Evolutionary conservation across 1,284 basidiomycete species (phyloP).

Genomic region (Heterobasidion occidentale): DNA sequence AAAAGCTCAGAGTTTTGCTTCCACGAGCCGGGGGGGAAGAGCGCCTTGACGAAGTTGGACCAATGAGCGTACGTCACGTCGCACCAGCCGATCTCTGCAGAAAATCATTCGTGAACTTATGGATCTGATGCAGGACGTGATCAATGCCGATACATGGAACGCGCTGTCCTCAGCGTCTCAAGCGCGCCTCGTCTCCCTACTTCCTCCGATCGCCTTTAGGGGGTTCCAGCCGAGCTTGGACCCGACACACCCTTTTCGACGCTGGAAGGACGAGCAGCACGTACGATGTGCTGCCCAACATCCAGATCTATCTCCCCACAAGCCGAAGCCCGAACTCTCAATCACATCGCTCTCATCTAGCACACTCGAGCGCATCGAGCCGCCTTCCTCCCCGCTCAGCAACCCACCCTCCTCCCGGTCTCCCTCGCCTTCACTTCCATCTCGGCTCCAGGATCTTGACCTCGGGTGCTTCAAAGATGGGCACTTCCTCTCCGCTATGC

Average conservation of each 20-base stretch:
- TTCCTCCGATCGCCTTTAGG: slow-evolving; percentile 44
- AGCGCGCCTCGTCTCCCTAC: slow-evolving; percentile 28
- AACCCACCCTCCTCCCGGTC: neutral
- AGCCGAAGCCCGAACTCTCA: too few species aligned
- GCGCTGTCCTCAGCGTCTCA: slow-evolving; percentile 39
- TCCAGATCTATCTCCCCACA: too few species aligned
- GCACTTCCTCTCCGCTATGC: slow-evolving; percentile 44
- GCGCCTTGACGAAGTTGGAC: slow-evolving; percentile 40
- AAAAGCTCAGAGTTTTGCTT: slow-evolving; percentile 25
- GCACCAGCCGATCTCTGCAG: slow-evolving; percentile 2
- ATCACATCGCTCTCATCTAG: too few species aligned
- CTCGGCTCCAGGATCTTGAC: slow-evolving; percentile 21
- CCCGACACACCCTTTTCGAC: slow-evolving; percentile 28
- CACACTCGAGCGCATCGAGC: too few species aligned
- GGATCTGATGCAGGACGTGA: slow-evolving; percentile 34
- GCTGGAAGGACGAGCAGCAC: neutral
- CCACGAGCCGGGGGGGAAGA: slow-evolving; percentile 41
- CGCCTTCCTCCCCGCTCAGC: neutral
- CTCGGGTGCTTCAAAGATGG: slow-evolving; percentile 39
- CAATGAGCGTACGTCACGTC: slow-evolving; percentile 49
- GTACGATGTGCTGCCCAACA: neutral
- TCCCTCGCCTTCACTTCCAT: neutral
- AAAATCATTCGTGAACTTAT: neutral
- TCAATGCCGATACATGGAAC: slow-evolving; percentile 42
- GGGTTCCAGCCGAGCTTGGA: slow-evolving; percentile 28